These are phyloP conservation scores for Fusarium torulosum DNA, from an alignment of 2,329 filamentous ascomycete species.

Conservation along the genomic window DNA sequence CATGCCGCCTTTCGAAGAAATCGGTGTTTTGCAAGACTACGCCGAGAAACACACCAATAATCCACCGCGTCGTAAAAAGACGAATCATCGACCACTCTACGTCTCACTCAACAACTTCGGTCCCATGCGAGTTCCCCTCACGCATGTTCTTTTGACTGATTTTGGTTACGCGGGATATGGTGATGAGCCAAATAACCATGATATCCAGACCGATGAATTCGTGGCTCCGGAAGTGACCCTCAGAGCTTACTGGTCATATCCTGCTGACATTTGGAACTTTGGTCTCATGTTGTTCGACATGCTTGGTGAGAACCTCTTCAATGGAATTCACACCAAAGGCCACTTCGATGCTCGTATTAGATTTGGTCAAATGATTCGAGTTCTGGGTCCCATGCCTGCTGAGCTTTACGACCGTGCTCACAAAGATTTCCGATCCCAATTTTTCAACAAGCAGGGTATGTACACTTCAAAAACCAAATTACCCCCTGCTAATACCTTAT, in stretches of 20 bases:
- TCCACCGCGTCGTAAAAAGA: too few species aligned
- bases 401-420: constrained; percentile 44
- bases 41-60: too few species aligned
- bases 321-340: constrained; percentile 32
- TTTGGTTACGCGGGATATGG: constrained; percentile 48
- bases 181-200: constrained; percentile 40
- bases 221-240: constrained; percentile 50
- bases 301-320: constrained; percentile 49
- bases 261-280: constrained; percentile 51
- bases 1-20: too few species aligned
- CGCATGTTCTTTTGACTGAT: constrained; percentile 47
- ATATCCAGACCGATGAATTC: constrained; percentile 47
- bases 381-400: constrained; percentile 47
- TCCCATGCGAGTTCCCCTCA: constrained; percentile 40
- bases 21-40: too few species aligned
- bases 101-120: constrained; percentile 30
- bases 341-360: constrained; percentile 44
- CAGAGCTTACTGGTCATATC: constrained; percentile 49
- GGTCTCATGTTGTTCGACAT: constrained; percentile 50
- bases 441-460: constrained; percentile 42
- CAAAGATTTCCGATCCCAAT: constrained; percentile 30
- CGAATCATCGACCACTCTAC: too few species aligned
- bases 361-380: constrained; percentile 50
- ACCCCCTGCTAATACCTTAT: background rate
- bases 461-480: background rate